These are phyloP conservation scores for Eucalyptus sideroxylon DNA, from an alignment of 345 rosid species.

Conservation along the genomic window DNA sequence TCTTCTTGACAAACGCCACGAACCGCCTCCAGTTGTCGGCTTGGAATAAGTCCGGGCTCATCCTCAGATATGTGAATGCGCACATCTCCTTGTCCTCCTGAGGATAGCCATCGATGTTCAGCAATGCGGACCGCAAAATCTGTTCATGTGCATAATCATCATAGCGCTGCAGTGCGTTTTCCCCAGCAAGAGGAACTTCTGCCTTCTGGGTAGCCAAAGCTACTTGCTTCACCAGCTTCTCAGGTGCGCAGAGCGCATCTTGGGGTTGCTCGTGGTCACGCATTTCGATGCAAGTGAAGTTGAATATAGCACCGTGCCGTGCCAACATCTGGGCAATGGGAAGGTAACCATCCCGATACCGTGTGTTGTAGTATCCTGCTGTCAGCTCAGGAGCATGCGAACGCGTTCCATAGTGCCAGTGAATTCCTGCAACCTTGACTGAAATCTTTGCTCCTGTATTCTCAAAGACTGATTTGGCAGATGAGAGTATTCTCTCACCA, in stretches of 20 bases:
- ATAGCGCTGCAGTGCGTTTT: conserved; percentile 80
- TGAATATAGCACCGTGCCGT: conserved; percentile 77
- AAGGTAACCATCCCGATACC: conserved; percentile 79
- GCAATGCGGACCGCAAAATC: conserved; percentile 51
- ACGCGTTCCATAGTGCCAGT: conserved; percentile 93
- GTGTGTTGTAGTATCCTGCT: conserved; percentile 93
- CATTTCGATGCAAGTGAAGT: conserved; percentile 97
- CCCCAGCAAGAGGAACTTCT: conserved; percentile 77
- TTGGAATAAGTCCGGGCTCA: conserved; percentile 74
- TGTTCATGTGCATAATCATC: conserved; percentile 73
- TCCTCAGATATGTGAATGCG: conserved; percentile 93
- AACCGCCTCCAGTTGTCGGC: conserved; percentile 78
- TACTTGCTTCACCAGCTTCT: conserved; percentile 89
- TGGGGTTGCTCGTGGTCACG: conserved; percentile 97
- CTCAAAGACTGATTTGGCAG: conserved; percentile 47
- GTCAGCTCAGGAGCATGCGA: conserved; percentile 99
- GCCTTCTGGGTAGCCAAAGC: conserved; percentile 63
- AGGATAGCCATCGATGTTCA: conserved; percentile 27
- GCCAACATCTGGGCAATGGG: conserved; percentile 92
- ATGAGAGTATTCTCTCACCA: conserved; percentile 63
- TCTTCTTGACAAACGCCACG: conserved; percentile 86
- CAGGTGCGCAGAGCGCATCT: conserved; percentile 86
- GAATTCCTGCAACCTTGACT: conserved; percentile 87
- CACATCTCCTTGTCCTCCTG: conserved; percentile 58
- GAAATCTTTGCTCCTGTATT: conserved; percentile 54